These are phyloP conservation scores for Atalantia buxifolia DNA, from an alignment of 345 rosid species.

Conservation along the genomic window DNA sequence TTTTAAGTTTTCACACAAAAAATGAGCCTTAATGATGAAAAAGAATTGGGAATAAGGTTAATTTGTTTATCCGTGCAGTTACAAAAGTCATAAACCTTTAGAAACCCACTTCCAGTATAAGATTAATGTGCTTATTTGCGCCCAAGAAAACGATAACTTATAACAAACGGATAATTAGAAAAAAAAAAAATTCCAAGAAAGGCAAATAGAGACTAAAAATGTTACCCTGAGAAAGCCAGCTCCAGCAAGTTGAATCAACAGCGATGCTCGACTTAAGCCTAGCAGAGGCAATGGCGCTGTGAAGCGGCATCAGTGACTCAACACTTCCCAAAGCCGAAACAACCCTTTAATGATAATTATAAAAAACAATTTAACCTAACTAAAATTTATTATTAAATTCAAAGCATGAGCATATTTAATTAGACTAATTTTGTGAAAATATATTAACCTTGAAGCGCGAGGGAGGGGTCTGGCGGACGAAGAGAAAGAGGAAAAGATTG, in stretches of 20 bases:
- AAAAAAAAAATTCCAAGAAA: neutral
- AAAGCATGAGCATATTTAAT: neutral
- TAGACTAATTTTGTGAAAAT: neutral
- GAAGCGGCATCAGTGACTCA: constrained; percentile 79
- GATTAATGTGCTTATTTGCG: neutral
- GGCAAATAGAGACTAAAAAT: neutral
- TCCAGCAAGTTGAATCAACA: constrained; percentile 85
- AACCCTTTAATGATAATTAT: constrained; percentile 36
- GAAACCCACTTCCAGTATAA: no score
- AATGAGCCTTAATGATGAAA: neutral
- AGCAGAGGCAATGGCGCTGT: constrained; percentile 81
- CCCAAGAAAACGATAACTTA: neutral
- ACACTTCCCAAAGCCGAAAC: constrained; percentile 59
- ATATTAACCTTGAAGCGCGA: constrained; percentile 46
- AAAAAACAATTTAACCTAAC: neutral
- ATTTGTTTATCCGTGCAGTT: neutral
- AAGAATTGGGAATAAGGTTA: neutral
- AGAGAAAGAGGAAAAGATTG: constrained; percentile 30
- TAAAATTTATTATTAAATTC: neutral
- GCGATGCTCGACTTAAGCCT: constrained; percentile 77
- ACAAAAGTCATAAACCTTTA: no score
- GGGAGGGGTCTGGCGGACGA: constrained; percentile 33
- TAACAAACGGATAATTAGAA: neutral
- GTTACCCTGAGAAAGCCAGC: constrained; percentile 82
- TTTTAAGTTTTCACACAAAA: neutral